Evolutionary conservation across 352 stramenopile genomes (phyloP), one percentile per base, ranked within the genome.

Genomic region (Thalassiosira mediterranea): DNA sequence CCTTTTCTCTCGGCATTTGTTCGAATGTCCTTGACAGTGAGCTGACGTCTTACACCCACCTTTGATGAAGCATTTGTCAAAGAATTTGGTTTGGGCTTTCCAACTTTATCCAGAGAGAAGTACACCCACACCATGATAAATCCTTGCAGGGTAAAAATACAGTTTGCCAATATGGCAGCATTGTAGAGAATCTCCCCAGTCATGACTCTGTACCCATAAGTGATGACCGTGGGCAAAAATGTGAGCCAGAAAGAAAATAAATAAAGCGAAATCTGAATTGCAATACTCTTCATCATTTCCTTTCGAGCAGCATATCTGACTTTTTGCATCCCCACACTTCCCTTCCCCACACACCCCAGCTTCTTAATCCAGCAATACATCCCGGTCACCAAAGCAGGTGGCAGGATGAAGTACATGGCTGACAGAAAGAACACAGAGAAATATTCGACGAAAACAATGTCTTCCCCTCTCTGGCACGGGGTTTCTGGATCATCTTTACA

Each of bases 231-330:
- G 4, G 34, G 17, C 15, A 64, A 13, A 32, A 51, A 64, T 19
- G 44, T 64, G 31, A 48, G 28, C 56, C 56, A 64, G 44, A 64
- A 64, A 3, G 56, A 64, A n/a, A 49, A n/a, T 4, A 64, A 17
- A 8, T 64, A 64, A 15, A 64, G 2, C 21, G 7, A 23, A 10
- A 28, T 26, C 37, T 64, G 56, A 19, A 48, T 48, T 0, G 56
- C 56, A 10, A 51, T 32, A 51, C 44, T 47, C 5, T 28, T 21
- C 44, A 15, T 52, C 56, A 42, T 51, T 11, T 52, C 21, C 56
- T 51, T 32, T 19, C 38, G n/a, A n/a, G 56, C 56, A 10, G 26
- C 17, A 26, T 52, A 26, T 11, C 10, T 48, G 29, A 64, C 49
- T 23, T 23, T 26, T 17, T 52, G 26, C 56, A 64, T 64, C n/a